Percentiles rank a stretch among this genome's conserved stretches.
phyloP scores from a whole-genome alignment of 164 flowering plant species.

The Litsea cubeba region DNA sequence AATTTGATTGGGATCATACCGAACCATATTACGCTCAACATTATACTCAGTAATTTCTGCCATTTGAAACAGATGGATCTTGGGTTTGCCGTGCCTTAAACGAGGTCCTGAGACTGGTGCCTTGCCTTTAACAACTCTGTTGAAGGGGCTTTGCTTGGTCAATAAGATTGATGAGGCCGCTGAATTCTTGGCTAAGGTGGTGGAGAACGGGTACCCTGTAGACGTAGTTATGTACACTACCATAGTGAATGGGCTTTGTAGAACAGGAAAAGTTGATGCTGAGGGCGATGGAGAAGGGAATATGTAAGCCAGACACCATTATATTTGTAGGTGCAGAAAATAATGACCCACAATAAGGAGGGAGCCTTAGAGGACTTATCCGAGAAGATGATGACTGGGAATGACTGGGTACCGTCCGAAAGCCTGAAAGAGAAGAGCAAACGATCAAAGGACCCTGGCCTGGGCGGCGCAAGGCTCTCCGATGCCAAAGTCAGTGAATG shows the following conservation, averaged over 20 bases:
- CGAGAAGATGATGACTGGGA: too few species aligned
- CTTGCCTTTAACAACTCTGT: slow-evolving; percentile 9
- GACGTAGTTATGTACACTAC: slow-evolving; percentile 5
- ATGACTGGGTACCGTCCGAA: too few species aligned
- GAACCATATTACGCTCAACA: slow-evolving; percentile 3
- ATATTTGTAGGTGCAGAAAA: too few species aligned
- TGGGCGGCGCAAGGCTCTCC: too few species aligned
- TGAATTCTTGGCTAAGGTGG: slow-evolving; percentile 11
- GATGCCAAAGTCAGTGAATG: too few species aligned
- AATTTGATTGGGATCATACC: neutral
- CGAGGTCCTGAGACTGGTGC: slow-evolving; percentile 7
- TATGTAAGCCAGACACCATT: neutral
- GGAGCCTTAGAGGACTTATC: too few species aligned
- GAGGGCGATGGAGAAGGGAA: slow-evolving; percentile 4
- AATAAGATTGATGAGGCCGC: slow-evolving; percentile 2
- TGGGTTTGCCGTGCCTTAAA: slow-evolving; percentile 15
- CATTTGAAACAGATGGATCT: neutral
- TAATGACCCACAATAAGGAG: too few species aligned
- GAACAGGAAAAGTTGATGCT: slow-evolving; percentile 8
- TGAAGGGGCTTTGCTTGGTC: slow-evolving; percentile 13
- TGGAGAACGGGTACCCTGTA: neutral
- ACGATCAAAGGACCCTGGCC: too few species aligned
- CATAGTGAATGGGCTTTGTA: slow-evolving; percentile 12
- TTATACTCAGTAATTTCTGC: slow-evolving; percentile 16
- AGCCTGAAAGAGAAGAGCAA: too few species aligned